Evolutionary conservation across 2,329 filamentous ascomycete species (phyloP).

Genomic region (Verruconis gallopava): DNA sequence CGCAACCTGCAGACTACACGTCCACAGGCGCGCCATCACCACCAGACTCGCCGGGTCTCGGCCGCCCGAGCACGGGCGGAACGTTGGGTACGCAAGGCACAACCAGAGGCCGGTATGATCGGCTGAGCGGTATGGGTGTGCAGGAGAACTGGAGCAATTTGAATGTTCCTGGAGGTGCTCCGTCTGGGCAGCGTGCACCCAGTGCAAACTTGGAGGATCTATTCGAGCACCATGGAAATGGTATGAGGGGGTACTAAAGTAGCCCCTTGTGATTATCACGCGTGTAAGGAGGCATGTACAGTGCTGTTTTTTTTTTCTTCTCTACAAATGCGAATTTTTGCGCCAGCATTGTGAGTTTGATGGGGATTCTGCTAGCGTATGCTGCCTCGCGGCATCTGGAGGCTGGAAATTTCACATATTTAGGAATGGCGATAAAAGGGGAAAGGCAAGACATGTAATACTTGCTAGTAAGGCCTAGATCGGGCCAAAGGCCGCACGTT

Average conservation of each 20-base stretch:
- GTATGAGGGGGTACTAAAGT: neutral
- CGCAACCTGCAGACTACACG: slow-evolving; percentile 20
- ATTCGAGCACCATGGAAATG: slow-evolving; percentile 36
- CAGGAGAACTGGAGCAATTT: slow-evolving; percentile 35
- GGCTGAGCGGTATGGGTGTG: slow-evolving; percentile 14
- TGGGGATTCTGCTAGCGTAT: no score
- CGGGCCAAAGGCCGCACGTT: no score
- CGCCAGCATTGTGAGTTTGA: no score
- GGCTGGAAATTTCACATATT: no score
- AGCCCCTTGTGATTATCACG: no score
- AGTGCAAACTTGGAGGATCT: slow-evolving; percentile 86
- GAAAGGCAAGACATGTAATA: no score
- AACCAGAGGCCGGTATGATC: slow-evolving; percentile 21
- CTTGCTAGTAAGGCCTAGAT: no score
- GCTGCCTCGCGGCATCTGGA: no score
- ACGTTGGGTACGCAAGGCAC: slow-evolving; percentile 17
- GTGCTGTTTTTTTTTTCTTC: no score
- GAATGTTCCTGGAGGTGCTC: slow-evolving; percentile 39
- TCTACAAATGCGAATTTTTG: no score
- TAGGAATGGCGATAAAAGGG: no score
- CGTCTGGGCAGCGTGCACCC: slow-evolving; percentile 57
- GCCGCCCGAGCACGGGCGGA: slow-evolving; percentile 16
- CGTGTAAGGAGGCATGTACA: no score
- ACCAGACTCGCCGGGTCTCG: slow-evolving; percentile 11
- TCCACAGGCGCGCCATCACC: slow-evolving; percentile 14